Base-by-base conservation (phyloP, 306 rosid genomes). In the Phaseolus lunatus region DNA sequence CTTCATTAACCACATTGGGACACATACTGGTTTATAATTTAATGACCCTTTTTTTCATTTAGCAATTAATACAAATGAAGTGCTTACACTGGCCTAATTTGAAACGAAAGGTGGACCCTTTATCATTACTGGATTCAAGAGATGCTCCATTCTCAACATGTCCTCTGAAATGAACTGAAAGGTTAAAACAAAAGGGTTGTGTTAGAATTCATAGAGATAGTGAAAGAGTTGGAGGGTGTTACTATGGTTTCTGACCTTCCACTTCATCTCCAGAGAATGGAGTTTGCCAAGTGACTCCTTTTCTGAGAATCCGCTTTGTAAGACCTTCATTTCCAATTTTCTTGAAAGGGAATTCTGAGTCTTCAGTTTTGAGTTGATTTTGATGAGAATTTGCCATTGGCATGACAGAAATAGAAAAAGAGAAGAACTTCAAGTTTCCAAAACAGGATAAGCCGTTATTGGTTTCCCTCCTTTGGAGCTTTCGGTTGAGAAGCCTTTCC, bases 201-300 rank as follows among this genome's bases (percentile, higher is more conserved):
- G 24, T 68, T 35, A 77, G 50, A 63, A 78, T 29, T 80, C 41
- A 74, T 7, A 47, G 8, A 57, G 8, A 4, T 39, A 57, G 5
- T 53, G 81, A 13, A 37, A 37, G 27, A 14, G 39, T 67, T 73
- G 16, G 7, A 11, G 3, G 64, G 54, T 48, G 53, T 22, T 29
- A 7, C 12, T 29, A 5, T 33, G 19, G 1, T 37, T 33, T 63
- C 31, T 16, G 1, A 89, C 95, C 92, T 86, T 86, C 77, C 4
- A 85, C 91, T 83, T 86, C 84, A 62, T 90, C 92, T 15, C 96
- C 96, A 23, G 53, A 79, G 57, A 82, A 79, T 31, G 96, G 92
- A 81, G 91, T 88, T 71, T 88, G 88, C 91, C 92, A 90, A 56
- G 89, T 48, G 68, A 73, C 29, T 71, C 96, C 92, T 79, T 71